Evolutionary conservation across 495 filamentous ascomycete genomes (phyloP), one percentile per base, ranked within the genome.

Genomic region (Monascus purpureus): DNA sequence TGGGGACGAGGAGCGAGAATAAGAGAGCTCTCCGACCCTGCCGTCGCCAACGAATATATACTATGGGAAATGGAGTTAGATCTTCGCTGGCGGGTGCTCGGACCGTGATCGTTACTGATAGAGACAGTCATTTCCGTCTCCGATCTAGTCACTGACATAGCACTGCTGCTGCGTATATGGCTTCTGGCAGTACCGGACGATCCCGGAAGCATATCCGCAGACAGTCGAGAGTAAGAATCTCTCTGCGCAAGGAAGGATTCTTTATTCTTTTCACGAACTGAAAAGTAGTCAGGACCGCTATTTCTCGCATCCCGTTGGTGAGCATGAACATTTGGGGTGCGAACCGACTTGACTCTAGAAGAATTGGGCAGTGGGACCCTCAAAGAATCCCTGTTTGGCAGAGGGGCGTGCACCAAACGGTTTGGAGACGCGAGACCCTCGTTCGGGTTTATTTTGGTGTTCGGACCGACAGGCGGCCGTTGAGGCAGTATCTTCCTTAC

Each of bases 21-120:
- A 8, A 85, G 60, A 0, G 80, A 82, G 0, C 66, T 68, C 25
- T 73, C 66, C 0, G 79, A 82, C 14, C 73, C 72, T 12, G 68
- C 71, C 6, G 73, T 73, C 14, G 65, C 64, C 0, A 83, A 49
- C 0, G 79, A 83, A 43, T 82, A 83, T 39, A 85, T 72, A 37
- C 79, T 83, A 3, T 77, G 70, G 1, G 60, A 45, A 28, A 52
- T 57, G 15, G 59, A 59, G 13, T 53, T 45, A 3, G 51, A 50
- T 32, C 46, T 43, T 37, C 27, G 35, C 25, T 58, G 54, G 3
- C 57, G 49, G 2, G 59, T 58, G 17, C 40, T 28, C 4, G 56
- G 53, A 2, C 51, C 45, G 17, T 33, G 29, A 18, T 63, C 59
- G 22, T 46, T 47, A 34, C 49, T 45, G 11, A 49, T 38, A 13